Evolutionary conservation across 148 eudicot species (phyloP).

Genomic region (Silene uniflora): DNA sequence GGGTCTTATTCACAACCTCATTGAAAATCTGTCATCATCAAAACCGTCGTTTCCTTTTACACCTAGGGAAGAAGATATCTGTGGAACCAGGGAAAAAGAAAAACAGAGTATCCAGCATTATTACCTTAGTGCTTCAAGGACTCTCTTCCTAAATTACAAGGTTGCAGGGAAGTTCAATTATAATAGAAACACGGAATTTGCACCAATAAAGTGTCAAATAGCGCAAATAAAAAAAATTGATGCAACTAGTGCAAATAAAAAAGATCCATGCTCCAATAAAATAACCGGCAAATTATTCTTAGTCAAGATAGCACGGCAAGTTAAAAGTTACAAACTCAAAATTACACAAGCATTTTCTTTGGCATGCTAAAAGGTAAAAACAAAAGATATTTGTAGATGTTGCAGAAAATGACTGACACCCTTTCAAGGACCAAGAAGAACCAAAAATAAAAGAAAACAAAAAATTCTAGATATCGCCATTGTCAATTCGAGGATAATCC

Average conservation of each 20-base stretch:
- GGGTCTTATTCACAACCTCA: background rate
- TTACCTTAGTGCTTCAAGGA: background rate
- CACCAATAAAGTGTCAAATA: too few relatives aligned
- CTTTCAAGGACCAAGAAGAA: background rate
- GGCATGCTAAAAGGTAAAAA: constrained; percentile 21
- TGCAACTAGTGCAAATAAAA: background rate
- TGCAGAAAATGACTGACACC: constrained; percentile 12
- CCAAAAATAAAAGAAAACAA: constrained; percentile 15
- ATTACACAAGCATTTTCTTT: constrained; percentile 24
- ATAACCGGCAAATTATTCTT: constrained; percentile 21
- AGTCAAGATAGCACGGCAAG: background rate
- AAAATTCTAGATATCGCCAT: constrained; percentile 27
- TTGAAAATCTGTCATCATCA: background rate
- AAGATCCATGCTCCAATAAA: constrained; percentile 15
- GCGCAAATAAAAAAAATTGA: too few relatives aligned
- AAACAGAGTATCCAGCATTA: background rate
- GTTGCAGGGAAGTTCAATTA: too few relatives aligned
- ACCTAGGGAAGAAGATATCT: background rate
- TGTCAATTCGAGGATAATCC: constrained; percentile 9
- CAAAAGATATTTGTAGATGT: constrained; percentile 23
- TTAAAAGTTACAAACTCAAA: constrained; percentile 21
- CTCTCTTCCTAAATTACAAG: too few relatives aligned
- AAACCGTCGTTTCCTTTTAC: background rate
- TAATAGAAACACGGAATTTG: too few relatives aligned
- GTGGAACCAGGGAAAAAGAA: background rate